These are phyloP conservation scores for Lodderomyces theae DNA, from an alignment of 1,139 yeast species.

Conservation along the genomic window DNA sequence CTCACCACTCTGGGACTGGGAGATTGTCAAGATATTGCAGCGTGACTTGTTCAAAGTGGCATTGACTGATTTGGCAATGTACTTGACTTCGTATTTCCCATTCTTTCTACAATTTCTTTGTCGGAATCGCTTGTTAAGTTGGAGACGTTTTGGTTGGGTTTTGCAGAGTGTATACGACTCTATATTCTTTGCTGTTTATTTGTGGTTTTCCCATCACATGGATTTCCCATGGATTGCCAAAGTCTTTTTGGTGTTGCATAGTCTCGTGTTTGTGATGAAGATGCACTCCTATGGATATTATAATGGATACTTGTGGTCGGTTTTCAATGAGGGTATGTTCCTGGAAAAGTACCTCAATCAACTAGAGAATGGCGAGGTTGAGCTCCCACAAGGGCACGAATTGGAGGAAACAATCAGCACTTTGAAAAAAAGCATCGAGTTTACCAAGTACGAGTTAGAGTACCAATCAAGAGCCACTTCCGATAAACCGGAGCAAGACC, in stretches of 20 bases:
- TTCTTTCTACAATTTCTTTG: constrained; percentile 54
- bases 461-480: constrained; percentile 39
- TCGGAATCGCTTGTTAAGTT: constrained; percentile 39
- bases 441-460: constrained; percentile 62
- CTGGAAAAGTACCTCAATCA: constrained; percentile 36
- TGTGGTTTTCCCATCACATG: constrained; percentile 45
- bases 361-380: constrained; percentile 16
- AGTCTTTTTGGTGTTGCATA: constrained; percentile 76
- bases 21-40: constrained; percentile 49
- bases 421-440: constrained; percentile 49
- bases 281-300: constrained; percentile 88
- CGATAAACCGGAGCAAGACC: constrained; percentile 10
- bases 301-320: constrained; percentile 82
- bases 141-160: constrained; percentile 63
- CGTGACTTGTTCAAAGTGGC: constrained; percentile 63
- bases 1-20: constrained; percentile 38
- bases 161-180: constrained; percentile 58
- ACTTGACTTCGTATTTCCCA: constrained; percentile 56
- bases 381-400: constrained; percentile 22
- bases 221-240: constrained; percentile 83
- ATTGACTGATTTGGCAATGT: constrained; percentile 68
- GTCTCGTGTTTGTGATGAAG: constrained; percentile 86
- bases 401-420: constrained; percentile 25
- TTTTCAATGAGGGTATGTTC: constrained; percentile 52
- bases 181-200: constrained; percentile 46